Evolutionary conservation across 768 basidiomycete species (phyloP).

Genomic region (Boletus subparvulus): DNA sequence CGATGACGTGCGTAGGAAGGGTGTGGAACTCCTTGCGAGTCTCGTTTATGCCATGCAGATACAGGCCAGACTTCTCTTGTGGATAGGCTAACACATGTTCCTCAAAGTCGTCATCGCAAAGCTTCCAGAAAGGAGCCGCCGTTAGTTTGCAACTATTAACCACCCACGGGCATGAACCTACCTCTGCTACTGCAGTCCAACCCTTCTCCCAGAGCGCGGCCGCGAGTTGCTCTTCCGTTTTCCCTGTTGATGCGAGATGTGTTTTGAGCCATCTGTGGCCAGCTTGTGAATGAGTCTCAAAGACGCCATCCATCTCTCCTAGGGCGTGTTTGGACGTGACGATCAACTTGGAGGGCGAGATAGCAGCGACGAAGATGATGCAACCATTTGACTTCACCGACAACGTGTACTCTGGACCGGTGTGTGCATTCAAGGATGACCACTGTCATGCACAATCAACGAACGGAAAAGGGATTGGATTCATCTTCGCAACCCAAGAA

Average conservation of each 20-base stretch:
- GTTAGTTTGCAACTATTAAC: not conserved
- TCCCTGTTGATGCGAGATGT: slow-evolving; percentile 54
- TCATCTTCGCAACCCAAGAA: not conserved
- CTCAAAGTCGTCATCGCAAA: slow-evolving; percentile 96
- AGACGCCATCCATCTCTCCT: slow-evolving; percentile 48
- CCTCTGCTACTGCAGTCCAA: slow-evolving; percentile 92
- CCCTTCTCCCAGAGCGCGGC: slow-evolving; percentile 72
- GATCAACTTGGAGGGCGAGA: slow-evolving; percentile 70
- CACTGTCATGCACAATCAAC: slow-evolving; percentile 52
- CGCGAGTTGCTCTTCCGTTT: slow-evolving; percentile 75
- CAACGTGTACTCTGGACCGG: slow-evolving; percentile 75
- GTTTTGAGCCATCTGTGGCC: slow-evolving; percentile 82
- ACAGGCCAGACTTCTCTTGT: slow-evolving; percentile 80
- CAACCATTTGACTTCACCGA: slow-evolving; percentile 96
- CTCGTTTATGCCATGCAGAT: slow-evolving; percentile 88
- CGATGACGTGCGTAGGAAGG: slow-evolving; percentile 61
- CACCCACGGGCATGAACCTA: slow-evolving; percentile 32
- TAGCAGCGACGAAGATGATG: slow-evolving; percentile 90
- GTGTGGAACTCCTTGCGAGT: slow-evolving; percentile 69
- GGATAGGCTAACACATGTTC: slow-evolving; percentile 91
- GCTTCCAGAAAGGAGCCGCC: slow-evolving; percentile 42
- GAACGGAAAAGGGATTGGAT: not conserved
- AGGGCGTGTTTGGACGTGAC: slow-evolving; percentile 93
- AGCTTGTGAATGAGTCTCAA: slow-evolving; percentile 71
- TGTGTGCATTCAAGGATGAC: slow-evolving; percentile 66